These are phyloP conservation scores for Pseudoscleropodium purum DNA, from an alignment of 225 moss, liverwort and hornwort genomes.

Conservation along the genomic window DNA sequence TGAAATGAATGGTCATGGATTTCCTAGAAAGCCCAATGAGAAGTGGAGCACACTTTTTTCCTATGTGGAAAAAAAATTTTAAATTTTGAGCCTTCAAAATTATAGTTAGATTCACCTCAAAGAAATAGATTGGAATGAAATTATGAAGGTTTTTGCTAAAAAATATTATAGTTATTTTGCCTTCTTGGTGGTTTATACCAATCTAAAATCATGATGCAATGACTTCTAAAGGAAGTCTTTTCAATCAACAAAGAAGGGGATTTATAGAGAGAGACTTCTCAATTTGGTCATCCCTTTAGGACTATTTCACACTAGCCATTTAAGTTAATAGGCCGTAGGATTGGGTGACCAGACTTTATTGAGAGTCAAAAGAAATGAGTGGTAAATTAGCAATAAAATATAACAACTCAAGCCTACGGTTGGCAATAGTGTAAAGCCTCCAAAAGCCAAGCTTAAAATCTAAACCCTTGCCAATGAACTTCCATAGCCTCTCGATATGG, in stretches of 20 bases:
- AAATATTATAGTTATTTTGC: no score
- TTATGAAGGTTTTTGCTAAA: accelerated
- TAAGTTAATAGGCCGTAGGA: no score
- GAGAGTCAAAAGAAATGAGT: no score
- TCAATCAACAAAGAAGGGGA: background rate
- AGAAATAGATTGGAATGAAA: accelerated
- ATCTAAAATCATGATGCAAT: accelerated
- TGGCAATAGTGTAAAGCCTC: no score
- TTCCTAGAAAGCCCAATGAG: background rate
- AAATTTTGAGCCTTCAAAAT: accelerated
- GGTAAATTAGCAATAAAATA: no score
- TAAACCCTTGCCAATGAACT: no score
- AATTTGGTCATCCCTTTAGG: accelerated
- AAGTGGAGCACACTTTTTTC: accelerated
- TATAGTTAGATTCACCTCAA: background rate
- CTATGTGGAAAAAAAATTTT: accelerated
- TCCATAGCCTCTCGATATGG: no score
- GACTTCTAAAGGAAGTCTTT: background rate
- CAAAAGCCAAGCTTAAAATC: no score
- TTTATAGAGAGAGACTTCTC: accelerated
- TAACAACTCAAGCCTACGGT: no score
- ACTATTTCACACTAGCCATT: no score
- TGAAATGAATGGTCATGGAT: accelerated
- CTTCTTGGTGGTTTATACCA: accelerated
- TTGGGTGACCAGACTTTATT: no score